A percentile compares a stretch with the other conserved stretches of the same genome.
Conservation (phyloP, 2,329 filamentous ascomycete genomes). For the Plectosphaerella cucumerina region DNA sequence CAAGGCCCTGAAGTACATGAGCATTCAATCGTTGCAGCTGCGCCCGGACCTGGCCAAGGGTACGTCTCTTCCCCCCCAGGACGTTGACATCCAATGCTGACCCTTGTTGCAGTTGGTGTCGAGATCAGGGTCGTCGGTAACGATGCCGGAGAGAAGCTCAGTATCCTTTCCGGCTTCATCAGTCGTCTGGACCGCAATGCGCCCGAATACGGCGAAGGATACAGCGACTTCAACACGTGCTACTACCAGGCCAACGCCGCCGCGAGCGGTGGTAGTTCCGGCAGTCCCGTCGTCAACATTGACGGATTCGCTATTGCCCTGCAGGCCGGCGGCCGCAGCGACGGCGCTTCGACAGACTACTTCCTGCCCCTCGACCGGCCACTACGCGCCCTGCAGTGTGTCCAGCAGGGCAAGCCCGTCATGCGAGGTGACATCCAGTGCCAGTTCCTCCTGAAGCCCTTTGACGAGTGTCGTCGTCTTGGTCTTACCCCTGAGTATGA, state of each 20-base stretch:
- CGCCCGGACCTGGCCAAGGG: constrained; percentile 79
- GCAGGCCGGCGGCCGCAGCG: constrained; percentile 88
- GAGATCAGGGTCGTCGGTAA: constrained; percentile 98
- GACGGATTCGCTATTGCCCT: constrained; percentile 88
- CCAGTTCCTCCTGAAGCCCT: constrained; percentile 94
- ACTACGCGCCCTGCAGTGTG: constrained; percentile 77
- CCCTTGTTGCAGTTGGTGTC: constrained; percentile 62
- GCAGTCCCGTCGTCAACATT: constrained; percentile 94
- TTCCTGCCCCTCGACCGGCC: constrained; percentile 93
- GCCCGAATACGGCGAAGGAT: constrained; percentile 95
- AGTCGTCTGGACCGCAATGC: constrained; percentile 94
- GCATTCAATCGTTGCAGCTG: constrained; percentile 72
- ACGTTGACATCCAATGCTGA: background rate
- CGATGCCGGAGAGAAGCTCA: constrained; percentile 96
- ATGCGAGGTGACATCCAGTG: constrained; percentile 96
- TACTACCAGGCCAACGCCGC: constrained; percentile 98
- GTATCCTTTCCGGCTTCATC: constrained; percentile 95
- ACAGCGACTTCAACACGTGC: constrained; percentile 93
- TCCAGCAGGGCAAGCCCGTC: constrained; percentile 71
- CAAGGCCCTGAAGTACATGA: constrained; percentile 96
- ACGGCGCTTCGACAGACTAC: constrained; percentile 96
- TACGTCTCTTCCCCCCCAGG: constrained; percentile 14
- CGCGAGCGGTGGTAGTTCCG: constrained; percentile 95
- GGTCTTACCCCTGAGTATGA: constrained; percentile 85
- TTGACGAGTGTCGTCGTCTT: constrained; percentile 90